Evolutionary conservation across 2,329 filamentous ascomycete genomes (phyloP).

Genomic region (Ophiocordyceps sinensis): DNA sequence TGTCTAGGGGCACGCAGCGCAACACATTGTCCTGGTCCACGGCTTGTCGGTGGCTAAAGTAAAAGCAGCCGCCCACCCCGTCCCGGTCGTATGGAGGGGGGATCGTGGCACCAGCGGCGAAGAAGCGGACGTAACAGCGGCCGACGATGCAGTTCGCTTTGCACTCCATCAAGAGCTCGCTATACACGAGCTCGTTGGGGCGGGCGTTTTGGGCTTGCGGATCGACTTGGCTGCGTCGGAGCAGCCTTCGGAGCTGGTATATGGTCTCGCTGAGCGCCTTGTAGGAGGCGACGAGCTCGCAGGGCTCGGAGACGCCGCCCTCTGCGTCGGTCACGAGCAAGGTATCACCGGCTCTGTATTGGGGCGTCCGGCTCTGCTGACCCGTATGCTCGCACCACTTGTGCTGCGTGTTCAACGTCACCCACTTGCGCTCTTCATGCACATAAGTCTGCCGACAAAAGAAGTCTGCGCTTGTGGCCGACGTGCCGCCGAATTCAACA

Average conservation of each 20-base stretch:
- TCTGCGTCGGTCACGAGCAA: slow-evolving; percentile 29
- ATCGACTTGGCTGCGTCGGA: slow-evolving; percentile 31
- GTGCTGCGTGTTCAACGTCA: slow-evolving; percentile 40
- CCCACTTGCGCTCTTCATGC: slow-evolving; percentile 44
- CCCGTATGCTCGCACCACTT: slow-evolving; percentile 32
- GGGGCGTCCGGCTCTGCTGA: slow-evolving; percentile 4
- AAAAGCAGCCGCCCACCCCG: slow-evolving; percentile 55
- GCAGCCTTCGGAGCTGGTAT: slow-evolving; percentile 33
- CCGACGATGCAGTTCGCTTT: slow-evolving; percentile 28
- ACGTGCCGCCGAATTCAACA: slow-evolving; percentile 41
- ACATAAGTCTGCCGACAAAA: slow-evolving; percentile 61
- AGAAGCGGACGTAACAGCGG: slow-evolving; percentile 46
- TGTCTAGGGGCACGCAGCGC: slow-evolving; percentile 20
- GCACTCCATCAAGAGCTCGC: slow-evolving; percentile 26
- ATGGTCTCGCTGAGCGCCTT: slow-evolving; percentile 6
- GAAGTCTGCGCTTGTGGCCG: slow-evolving; percentile 33
- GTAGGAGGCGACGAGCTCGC: slow-evolving; percentile 32
- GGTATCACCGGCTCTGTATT: slow-evolving; percentile 41
- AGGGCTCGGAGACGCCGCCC: slow-evolving; percentile 38
- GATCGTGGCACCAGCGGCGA: slow-evolving; percentile 28
- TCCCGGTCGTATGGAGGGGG: slow-evolving; percentile 49
- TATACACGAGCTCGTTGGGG: slow-evolving; percentile 48
- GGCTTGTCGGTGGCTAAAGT: slow-evolving; percentile 30
- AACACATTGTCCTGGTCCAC: not conserved
- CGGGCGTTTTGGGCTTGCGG: slow-evolving; percentile 10